Percentiles rank a stretch among this genome's conserved stretches.
These are phyloP conservation scores for Linum tenue DNA, from an alignment of 345 rosid species.

Conservation along the genomic window DNA sequence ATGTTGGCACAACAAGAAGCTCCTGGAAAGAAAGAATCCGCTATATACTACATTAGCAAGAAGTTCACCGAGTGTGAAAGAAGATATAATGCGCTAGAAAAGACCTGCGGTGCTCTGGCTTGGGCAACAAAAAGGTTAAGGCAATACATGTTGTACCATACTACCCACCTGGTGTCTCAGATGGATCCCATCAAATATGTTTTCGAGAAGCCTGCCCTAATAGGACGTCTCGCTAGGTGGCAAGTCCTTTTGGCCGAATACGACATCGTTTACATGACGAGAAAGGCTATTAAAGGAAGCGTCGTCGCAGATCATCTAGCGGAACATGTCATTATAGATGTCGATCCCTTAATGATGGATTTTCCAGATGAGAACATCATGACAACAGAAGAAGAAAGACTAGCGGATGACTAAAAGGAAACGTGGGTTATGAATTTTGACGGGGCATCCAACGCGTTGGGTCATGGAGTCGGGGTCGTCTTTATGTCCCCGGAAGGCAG, in stretches of 20 bases:
- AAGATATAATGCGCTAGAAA: neutral
- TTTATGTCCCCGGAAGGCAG: neutral
- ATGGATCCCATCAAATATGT: neutral
- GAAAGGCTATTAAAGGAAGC: neutral
- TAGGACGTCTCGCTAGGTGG: neutral
- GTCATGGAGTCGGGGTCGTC: neutral
- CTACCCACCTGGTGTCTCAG: neutral
- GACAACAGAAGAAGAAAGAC: too few relatives aligned
- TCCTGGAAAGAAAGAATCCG: neutral
- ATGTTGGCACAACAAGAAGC: neutral
- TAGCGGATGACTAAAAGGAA: too few relatives aligned
- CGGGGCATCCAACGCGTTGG: too few relatives aligned
- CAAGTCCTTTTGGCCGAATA: neutral
- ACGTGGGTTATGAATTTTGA: too few relatives aligned
- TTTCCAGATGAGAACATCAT: too few relatives aligned
- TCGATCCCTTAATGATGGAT: neutral
- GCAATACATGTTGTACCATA: neutral
- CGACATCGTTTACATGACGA: neutral
- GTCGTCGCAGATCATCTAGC: neutral
- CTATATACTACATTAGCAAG: neutral
- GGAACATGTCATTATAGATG: neutral
- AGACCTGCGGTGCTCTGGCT: neutral
- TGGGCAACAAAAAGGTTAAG: neutral
- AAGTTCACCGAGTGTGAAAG: neutral
- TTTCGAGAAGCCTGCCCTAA: neutral